Evolutionary conservation across 176 grass and related monocot species (phyloP).

Genomic region (Leersia perrieri): DNA sequence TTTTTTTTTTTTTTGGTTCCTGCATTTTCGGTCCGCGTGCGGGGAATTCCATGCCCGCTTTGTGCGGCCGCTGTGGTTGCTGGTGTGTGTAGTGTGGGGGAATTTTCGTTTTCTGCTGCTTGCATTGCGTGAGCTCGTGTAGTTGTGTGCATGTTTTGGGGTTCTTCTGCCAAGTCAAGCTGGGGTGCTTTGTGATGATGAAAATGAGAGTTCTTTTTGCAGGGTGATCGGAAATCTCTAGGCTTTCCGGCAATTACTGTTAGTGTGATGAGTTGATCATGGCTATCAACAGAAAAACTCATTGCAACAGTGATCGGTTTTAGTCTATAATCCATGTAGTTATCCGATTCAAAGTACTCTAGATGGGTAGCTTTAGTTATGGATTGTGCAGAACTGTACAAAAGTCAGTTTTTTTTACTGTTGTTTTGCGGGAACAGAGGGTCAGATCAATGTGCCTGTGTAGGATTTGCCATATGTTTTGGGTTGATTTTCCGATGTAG

Average conservation of each 20-base stretch:
- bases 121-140: too few species aligned
- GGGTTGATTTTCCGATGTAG: neutral
- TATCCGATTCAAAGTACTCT: too few species aligned
- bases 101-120: too few species aligned
- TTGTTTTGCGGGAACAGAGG: neutral
- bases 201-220: neutral
- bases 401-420: neutral
- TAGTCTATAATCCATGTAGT: too few species aligned
- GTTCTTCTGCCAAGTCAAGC: neutral
- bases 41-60: too few species aligned
- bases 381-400: neutral
- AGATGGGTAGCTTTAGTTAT: neutral
- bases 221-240: constrained; percentile 15
- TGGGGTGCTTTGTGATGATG: neutral
- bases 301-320: too few species aligned
- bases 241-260: neutral
- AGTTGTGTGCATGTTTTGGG: too few species aligned
- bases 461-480: neutral
- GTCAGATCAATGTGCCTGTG: neutral
- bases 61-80: too few species aligned
- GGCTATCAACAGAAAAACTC: too few species aligned
- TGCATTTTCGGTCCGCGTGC: too few species aligned
- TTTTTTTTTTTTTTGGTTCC: too few species aligned
- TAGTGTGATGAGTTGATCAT: neutral
- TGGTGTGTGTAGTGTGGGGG: too few species aligned